Percentiles rank a stretch among this genome's conserved stretches.
phyloP scores from a whole-genome alignment of 306 rosid species.

The Medicago truncatula region MtrunA17r5.0-ANR NC_053042.1:42291001-42291500 shows the following conservation, averaged over 20 bases:
- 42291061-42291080: constrained; percentile 23
- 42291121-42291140: constrained; percentile 3
- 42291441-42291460: not conserved
- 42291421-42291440: not conserved
- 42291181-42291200: not conserved
- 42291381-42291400: not conserved
- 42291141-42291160: not conserved
- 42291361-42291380: not conserved
- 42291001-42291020: not conserved
- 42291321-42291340: not conserved
- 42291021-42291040: constrained; percentile 9
- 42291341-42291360: not conserved
- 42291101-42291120: constrained; percentile 18
- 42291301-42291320: not conserved
- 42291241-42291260: not conserved
- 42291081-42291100: constrained; percentile 27
- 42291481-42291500: not conserved
- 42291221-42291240: not conserved
- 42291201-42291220: not conserved
- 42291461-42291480: not conserved
- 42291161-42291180: not conserved
- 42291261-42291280: not conserved
- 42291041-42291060: not conserved
- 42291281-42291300: not conserved
- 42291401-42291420: not conserved